Evolutionary conservation across 805 yeast genomes (phyloP).

Genomic region (Spathaspora gorwiae): DNA sequence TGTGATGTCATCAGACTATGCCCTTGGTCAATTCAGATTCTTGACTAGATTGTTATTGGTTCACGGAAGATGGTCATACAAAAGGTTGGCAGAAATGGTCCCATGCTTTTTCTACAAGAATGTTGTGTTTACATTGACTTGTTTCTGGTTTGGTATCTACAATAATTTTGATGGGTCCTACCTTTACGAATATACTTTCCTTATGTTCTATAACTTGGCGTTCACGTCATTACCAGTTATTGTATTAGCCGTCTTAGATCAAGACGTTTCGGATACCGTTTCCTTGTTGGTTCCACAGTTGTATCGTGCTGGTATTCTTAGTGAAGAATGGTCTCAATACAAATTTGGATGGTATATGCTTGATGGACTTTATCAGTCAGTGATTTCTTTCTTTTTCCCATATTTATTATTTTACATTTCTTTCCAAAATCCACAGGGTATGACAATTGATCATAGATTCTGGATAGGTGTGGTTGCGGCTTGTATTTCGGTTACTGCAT

Average conservation of each 20-base stretch:
- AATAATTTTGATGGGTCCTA: constrained; percentile 71
- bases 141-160: constrained; percentile 74
- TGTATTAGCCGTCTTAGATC: constrained; percentile 67
- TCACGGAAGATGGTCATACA: constrained; percentile 84
- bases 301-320: constrained; percentile 61
- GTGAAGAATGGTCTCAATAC: constrained; percentile 56
- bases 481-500: constrained; percentile 56
- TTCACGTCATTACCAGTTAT: constrained; percentile 79
- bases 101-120: constrained; percentile 78
- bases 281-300: constrained; percentile 67
- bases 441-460: constrained; percentile 58
- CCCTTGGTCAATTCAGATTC: constrained; percentile 74
- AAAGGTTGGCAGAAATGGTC: constrained; percentile 69
- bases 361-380: constrained; percentile 73
- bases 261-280: constrained; percentile 65
- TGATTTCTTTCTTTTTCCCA: constrained; percentile 63
- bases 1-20: constrained; percentile 82
- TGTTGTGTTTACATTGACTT: constrained; percentile 64
- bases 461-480: constrained; percentile 66
- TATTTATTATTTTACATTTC: constrained; percentile 47
- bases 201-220: constrained; percentile 76
- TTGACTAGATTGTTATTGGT: constrained; percentile 61
- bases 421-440: constrained; percentile 49
- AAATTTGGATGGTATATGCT: constrained; percentile 59
- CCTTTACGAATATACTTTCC: constrained; percentile 69